Evolutionary conservation across 2,329 filamentous ascomycete species (phyloP).

Genomic region (Cytospora mali): DNA sequence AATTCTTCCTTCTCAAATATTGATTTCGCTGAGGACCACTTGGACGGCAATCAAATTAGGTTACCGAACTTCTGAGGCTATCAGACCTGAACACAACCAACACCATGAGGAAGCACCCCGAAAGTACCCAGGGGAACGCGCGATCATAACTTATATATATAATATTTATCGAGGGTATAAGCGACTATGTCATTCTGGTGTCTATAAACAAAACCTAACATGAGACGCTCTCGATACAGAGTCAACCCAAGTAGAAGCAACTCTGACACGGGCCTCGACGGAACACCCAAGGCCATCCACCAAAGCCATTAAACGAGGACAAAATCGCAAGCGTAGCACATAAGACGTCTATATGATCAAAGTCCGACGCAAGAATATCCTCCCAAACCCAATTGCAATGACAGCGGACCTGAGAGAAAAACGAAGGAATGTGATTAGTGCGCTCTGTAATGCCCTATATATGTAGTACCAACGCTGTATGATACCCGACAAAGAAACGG

Average conservation of each 20-base stretch:
- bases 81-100: too few species aligned
- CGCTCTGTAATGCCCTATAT: background rate
- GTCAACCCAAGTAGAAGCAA: too few species aligned
- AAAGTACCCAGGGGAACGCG: too few species aligned
- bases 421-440: background rate
- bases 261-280: slow-evolving; percentile 11
- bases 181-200: slow-evolving; percentile 13
- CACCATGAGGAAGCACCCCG: too few species aligned
- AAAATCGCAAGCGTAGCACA: background rate
- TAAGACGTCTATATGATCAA: background rate
- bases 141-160: background rate
- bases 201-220: slow-evolving; percentile 10
- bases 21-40: background rate
- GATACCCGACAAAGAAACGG: background rate
- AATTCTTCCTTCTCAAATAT: background rate
- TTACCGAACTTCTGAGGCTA: too few species aligned
- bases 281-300: background rate
- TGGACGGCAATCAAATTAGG: too few species aligned
- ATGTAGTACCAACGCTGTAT: background rate
- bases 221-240: slow-evolving; percentile 1
- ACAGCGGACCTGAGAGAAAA: background rate
- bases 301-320: background rate
- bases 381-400: background rate
- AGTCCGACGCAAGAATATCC: background rate
- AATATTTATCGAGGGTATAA: background rate